phyloP scores from a whole-genome alignment of 2,329 filamentous ascomycete species.

The Aspergillus melleus region DNA sequence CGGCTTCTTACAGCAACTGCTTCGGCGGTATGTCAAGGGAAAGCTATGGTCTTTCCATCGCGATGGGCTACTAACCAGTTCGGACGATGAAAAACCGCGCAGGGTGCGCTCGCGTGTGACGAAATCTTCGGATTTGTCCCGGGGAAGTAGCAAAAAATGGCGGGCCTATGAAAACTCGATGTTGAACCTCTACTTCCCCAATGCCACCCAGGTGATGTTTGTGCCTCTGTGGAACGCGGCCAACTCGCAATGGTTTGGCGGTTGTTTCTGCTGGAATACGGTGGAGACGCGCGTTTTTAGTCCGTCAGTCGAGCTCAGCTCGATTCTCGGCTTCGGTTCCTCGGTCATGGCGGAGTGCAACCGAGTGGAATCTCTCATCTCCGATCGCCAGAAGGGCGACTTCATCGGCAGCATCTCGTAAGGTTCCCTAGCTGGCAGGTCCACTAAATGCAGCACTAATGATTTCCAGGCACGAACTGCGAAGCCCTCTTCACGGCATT shows the following conservation, averaged over 20 bases:
- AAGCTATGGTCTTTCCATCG: slow-evolving; percentile 51
- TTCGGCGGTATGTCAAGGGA: slow-evolving; percentile 49
- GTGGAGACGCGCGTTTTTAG: slow-evolving; percentile 38
- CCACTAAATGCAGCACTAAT: background rate
- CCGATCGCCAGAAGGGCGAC: slow-evolving; percentile 45
- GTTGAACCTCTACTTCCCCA: slow-evolving; percentile 49
- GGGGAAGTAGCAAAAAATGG: slow-evolving; percentile 27
- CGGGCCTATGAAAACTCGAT: slow-evolving; percentile 38
- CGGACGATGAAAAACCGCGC: slow-evolving; percentile 38
- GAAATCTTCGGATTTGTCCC: slow-evolving; percentile 21
- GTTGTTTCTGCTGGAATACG: slow-evolving; percentile 47
- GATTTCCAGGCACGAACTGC: slow-evolving; percentile 37
- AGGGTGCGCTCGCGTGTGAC: slow-evolving; percentile 9
- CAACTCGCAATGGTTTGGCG: slow-evolving; percentile 49
- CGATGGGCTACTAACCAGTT: slow-evolving; percentile 45
- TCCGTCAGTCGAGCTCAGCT: slow-evolving; percentile 40
- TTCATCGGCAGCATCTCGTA: slow-evolving; percentile 46
- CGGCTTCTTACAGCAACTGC: slow-evolving; percentile 34
- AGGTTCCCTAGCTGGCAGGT: slow-evolving; percentile 6
- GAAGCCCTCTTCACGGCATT: slow-evolving; percentile 46
- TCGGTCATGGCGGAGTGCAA: slow-evolving; percentile 46
- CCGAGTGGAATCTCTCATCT: slow-evolving; percentile 43
- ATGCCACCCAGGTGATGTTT: slow-evolving; percentile 50
- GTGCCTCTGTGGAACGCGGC: slow-evolving; percentile 54
- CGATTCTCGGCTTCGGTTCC: slow-evolving; percentile 42